Base-by-base conservation (phyloP, 2,329 filamentous ascomycete genomes). In the Ophiocordyceps unilateralis region DNA sequence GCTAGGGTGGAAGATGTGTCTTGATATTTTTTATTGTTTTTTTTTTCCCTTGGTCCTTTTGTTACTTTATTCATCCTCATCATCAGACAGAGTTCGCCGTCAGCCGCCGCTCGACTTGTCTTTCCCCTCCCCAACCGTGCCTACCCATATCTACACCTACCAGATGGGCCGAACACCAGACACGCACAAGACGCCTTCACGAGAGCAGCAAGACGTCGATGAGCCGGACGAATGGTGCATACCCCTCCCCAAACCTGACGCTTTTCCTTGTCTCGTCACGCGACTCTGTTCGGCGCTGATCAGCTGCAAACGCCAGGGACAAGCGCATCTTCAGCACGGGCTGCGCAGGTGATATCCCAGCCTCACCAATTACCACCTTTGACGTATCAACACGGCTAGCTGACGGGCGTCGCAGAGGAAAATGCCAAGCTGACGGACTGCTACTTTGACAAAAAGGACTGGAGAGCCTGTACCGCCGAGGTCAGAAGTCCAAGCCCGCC, bases 311-410 rank as follows among this genome's bases (percentile, higher is more conserved):
- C 8, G 17, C 46, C 58, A 96, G 89, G 89, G 88, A 96, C 68
- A 89, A 94, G 73, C 75, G 91, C 58, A 96, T 96, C 62, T 93
- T 86, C 68, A 94, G 86, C 68, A 96, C 89, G 3, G 91, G 89
- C 45, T 96, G 89, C 57, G 76, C 87, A 62, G 80, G 89, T 93
- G 65, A 57, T 66, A 34, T 9, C 32, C 32, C n/a, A 9, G 17
- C 1, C n/a, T 10, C 7, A 8, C 9, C 24, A 8, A 5, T 11
- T 19, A 9, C 7, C 30, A 15, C 15, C 2, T 15, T n/a, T n/a
- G 4, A 17, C 19, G n/a, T 17, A n/a, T n/a, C n/a, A n/a, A n/a
- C n/a, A n/a, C n/a, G n/a, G n/a, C 32, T 9, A 19, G 32, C 32
- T 36, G n/a, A 36, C 32, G 32, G 19, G 17, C n/a, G 3, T 6